Evolutionary conservation across 1,284 basidiomycete species (phyloP).

Genomic region (Rhizoctonia solani): DNA sequence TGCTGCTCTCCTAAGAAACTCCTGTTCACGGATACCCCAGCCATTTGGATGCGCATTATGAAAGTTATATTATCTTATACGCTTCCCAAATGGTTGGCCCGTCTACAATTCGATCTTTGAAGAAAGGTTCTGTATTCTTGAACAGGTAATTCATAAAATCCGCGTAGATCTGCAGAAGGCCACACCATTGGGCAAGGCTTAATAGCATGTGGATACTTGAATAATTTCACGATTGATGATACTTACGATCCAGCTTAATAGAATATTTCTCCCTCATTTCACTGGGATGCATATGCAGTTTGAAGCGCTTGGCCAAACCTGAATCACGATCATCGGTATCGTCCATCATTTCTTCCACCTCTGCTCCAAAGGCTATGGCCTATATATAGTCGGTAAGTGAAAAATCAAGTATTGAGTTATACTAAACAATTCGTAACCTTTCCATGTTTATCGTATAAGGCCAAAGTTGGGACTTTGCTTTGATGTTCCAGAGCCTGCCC

Average conservation of each 20-base stretch:
- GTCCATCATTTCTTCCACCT: conserved; percentile 7
- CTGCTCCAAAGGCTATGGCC: conserved; percentile 35
- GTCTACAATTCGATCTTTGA: conserved; percentile 30
- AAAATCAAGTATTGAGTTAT: too few species aligned
- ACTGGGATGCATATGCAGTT: conserved; percentile 34
- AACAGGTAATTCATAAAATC: conserved; percentile 35
- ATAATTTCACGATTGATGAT: too few species aligned
- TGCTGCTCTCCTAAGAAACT: conserved; percentile 26
- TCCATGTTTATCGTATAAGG: conserved; percentile 33
- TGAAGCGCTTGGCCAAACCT: conserved; percentile 35
- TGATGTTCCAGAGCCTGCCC: conserved; percentile 32
- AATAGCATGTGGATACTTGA: too few species aligned
- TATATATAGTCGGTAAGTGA: neutral
- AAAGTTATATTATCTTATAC: conserved; percentile 18
- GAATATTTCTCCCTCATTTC: conserved; percentile 28
- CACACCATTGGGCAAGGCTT: conserved; percentile 28
- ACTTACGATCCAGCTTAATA: conserved; percentile 11
- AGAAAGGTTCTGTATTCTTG: conserved; percentile 26
- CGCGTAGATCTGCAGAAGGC: conserved; percentile 24
- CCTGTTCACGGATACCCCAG: conserved; percentile 35
- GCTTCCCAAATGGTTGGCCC: conserved; percentile 30
- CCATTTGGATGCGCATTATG: conserved; percentile 37
- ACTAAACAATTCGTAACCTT: too few species aligned
- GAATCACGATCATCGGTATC: conserved; percentile 30
- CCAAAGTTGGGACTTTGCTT: conserved; percentile 34